These are phyloP conservation scores for Naematelia encephala DNA, from an alignment of 768 basidiomycete genomes.

Conservation along the genomic window DNA sequence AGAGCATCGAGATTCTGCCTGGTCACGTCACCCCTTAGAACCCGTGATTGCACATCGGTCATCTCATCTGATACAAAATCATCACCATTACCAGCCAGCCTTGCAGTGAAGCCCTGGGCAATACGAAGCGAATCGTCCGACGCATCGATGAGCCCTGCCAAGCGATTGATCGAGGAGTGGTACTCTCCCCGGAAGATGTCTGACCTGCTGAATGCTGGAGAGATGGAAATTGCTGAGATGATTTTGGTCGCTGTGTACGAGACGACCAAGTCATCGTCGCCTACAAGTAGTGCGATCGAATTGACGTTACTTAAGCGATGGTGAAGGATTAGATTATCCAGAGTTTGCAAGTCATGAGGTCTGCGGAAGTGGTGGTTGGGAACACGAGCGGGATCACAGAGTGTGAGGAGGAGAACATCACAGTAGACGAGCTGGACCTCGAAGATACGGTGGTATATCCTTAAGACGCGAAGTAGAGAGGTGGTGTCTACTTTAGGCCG, in stretches of 20 bases:
- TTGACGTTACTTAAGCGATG: constrained; percentile 62
- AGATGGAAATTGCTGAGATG: constrained; percentile 63
- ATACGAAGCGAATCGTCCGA: constrained; percentile 83
- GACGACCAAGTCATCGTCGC: constrained; percentile 66
- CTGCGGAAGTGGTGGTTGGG: constrained; percentile 55
- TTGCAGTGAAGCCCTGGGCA: constrained; percentile 68
- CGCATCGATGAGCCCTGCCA: constrained; percentile 73
- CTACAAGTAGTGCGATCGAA: constrained; percentile 75
- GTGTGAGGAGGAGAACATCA: constrained; percentile 76
- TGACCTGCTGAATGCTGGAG: constrained; percentile 57
- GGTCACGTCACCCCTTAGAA: constrained; percentile 15
- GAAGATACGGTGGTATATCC: constrained; percentile 74
- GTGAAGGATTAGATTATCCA: constrained; percentile 45
- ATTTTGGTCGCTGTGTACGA: constrained; percentile 74
- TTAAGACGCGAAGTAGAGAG: constrained; percentile 73
- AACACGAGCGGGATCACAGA: constrained; percentile 56
- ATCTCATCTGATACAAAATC: constrained; percentile 58
- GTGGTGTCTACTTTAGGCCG: constrained; percentile 57
- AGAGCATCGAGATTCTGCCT: constrained; percentile 16
- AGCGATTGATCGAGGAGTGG: constrained; percentile 57
- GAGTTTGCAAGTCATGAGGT: constrained; percentile 22
- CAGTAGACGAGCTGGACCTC: constrained; percentile 86
- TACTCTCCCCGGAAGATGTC: constrained; percentile 51
- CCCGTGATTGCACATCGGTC: constrained; percentile 47
- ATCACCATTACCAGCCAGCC: constrained; percentile 64